A percentile compares a stretch with the other conserved stretches of the same genome.
phyloP scores from a whole-genome alignment of 257 asterid genomes.

The Rhazya stricta region DNA sequence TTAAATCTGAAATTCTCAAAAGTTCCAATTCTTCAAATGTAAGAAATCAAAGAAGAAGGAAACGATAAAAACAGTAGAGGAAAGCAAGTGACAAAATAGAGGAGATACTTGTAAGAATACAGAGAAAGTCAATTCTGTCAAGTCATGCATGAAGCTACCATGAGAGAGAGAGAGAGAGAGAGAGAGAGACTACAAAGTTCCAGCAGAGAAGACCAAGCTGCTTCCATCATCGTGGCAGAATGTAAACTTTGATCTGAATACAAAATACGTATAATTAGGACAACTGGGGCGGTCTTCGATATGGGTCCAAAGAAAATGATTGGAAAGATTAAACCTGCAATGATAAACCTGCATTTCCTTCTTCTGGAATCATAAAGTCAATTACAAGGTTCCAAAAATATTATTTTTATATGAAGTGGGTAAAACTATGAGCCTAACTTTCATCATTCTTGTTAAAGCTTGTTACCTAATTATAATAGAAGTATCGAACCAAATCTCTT shows the following conservation, averaged over 20 bases:
- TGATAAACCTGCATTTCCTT: not conserved
- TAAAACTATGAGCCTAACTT: constrained; percentile 21
- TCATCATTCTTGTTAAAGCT: constrained; percentile 22
- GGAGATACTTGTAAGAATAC: not conserved
- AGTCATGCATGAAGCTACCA: constrained; percentile 9
- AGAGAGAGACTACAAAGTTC: constrained; percentile 3
- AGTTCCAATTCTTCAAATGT: not conserved
- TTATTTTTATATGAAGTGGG: constrained; percentile 22
- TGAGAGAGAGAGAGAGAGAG: not conserved
- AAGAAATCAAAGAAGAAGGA: not conserved
- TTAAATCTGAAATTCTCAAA: not conserved
- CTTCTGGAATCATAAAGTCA: constrained; percentile 19
- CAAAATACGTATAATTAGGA: constrained; percentile 11
- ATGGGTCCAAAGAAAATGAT: constrained; percentile 24
- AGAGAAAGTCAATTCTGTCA: not conserved
- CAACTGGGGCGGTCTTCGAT: constrained; percentile 12
- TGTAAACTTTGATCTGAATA: constrained; percentile 11
- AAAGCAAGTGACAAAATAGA: not conserved
- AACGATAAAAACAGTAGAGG: not conserved
- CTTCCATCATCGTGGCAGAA: not conserved
- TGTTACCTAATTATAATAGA: constrained; percentile 26
- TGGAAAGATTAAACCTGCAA: constrained; percentile 1
- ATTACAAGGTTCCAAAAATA: constrained; percentile 7
- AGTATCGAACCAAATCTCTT: constrained; percentile 19
- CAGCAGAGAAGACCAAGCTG: not conserved